Percentiles rank a stretch among this genome's conserved stretches.
phyloP scores from a whole-genome alignment of 2,329 filamentous ascomycete genomes.

The Lachnellula willkommii region DNA sequence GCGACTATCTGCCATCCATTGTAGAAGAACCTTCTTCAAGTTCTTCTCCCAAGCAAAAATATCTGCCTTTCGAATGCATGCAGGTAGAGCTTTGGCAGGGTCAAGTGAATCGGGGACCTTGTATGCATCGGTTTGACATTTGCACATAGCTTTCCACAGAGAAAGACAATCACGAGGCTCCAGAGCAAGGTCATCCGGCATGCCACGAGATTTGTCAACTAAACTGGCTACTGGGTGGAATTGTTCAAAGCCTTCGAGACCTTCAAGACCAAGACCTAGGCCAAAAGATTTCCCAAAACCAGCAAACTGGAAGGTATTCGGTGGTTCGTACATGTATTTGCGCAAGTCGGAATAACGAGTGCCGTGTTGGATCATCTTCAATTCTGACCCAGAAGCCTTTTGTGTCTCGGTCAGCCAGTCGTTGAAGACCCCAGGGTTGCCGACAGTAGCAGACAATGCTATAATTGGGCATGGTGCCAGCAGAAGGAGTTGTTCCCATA shows the following conservation, averaged over 20 bases:
- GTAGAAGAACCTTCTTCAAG: slow-evolving; percentile 52
- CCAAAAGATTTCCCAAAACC: slow-evolving; percentile 33
- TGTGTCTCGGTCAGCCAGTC: slow-evolving; percentile 64
- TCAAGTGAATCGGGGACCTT: slow-evolving; percentile 45
- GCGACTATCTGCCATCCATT: slow-evolving; percentile 52
- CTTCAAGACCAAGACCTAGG: slow-evolving; percentile 41
- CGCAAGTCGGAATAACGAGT: slow-evolving; percentile 71
- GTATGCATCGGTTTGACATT: slow-evolving; percentile 47
- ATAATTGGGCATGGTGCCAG: slow-evolving; percentile 73
- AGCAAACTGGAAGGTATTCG: slow-evolving; percentile 35
- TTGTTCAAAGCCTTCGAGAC: slow-evolving; percentile 25
- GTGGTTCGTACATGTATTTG: slow-evolving; percentile 63
- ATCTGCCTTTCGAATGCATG: slow-evolving; percentile 57
- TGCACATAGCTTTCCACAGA: slow-evolving; percentile 60
- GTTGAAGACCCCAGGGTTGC: slow-evolving; percentile 66
- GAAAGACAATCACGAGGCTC: slow-evolving; percentile 66
- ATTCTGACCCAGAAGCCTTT: slow-evolving; percentile 53
- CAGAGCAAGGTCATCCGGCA: slow-evolving; percentile 62
- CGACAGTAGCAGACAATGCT: slow-evolving; percentile 73
- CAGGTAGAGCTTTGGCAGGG: slow-evolving; percentile 45
- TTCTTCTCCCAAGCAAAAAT: slow-evolving; percentile 59
- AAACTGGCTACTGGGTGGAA: slow-evolving; percentile 64
- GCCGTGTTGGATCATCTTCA: slow-evolving; percentile 64
- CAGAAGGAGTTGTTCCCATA: slow-evolving; percentile 74
- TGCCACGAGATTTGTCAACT: slow-evolving; percentile 53